Conservation (phyloP, 352 stramenopile genomes). For the Phytophthora capsici region DNA sequence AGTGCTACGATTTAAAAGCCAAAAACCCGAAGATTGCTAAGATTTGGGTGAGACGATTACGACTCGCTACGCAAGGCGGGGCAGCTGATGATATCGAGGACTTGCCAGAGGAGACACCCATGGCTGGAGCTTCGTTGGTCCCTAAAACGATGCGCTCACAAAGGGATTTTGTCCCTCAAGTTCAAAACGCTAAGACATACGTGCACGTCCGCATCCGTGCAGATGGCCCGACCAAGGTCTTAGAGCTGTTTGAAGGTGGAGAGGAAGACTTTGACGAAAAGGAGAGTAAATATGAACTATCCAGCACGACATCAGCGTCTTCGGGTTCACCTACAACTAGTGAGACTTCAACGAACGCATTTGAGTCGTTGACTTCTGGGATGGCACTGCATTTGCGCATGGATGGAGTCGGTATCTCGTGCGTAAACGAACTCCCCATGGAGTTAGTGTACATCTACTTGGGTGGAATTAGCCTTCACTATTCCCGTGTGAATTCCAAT, state of each 20-base stretch:
- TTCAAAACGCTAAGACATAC: slow-evolving; percentile 88
- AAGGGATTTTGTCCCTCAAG: slow-evolving; percentile 44
- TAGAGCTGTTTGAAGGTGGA: slow-evolving; percentile 90
- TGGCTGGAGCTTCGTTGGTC: slow-evolving; percentile 27
- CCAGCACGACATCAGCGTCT: slow-evolving; percentile 63
- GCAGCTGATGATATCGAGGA: slow-evolving; percentile 22
- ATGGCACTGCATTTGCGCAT: slow-evolving; percentile 75
- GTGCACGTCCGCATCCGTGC: slow-evolving; percentile 85
- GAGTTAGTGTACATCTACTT: slow-evolving; percentile 90
- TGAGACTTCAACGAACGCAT: slow-evolving; percentile 77
- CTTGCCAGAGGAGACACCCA: slow-evolving; percentile 39
- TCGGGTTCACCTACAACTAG: slow-evolving; percentile 75
- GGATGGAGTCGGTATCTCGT: slow-evolving; percentile 85
- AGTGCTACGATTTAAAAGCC: slow-evolving; percentile 87
- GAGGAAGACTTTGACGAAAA: slow-evolving; percentile 89
- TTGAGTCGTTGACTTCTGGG: slow-evolving; percentile 70
- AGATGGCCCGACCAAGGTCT: slow-evolving; percentile 90
- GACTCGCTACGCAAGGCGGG: slow-evolving; percentile 60
- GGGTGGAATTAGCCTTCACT: slow-evolving; percentile 79
- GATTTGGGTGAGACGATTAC: slow-evolving; percentile 72
- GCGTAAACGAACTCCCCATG: slow-evolving; percentile 86
- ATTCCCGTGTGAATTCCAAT: slow-evolving; percentile 79
- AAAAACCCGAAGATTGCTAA: slow-evolving; percentile 77
- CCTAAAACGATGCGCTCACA: slow-evolving; percentile 43
- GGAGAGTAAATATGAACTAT: slow-evolving; percentile 81